phyloP scores from a whole-genome alignment of 1,139 yeast genomes.

The Scheffersomyces segobiensis region DNA sequence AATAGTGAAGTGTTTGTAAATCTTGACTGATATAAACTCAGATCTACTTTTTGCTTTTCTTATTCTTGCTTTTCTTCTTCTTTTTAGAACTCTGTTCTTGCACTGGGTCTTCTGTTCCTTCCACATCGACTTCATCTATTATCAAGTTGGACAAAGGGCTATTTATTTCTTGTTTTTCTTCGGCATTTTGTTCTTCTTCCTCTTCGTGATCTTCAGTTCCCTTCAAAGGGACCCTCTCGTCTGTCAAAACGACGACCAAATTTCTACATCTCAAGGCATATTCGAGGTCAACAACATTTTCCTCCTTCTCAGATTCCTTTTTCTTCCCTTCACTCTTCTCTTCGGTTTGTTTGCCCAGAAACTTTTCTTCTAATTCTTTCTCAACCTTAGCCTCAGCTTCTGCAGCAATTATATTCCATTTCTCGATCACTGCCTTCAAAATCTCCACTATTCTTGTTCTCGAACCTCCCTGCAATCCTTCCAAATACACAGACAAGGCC shows the following conservation, averaged over 20 bases:
- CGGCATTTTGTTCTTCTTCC: conserved; percentile 6
- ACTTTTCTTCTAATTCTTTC: conserved; percentile 29
- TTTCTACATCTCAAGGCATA: conserved; percentile 48
- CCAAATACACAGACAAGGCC: conserved; percentile 58
- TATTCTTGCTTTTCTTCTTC: conserved; percentile 10
- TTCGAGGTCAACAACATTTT: conserved; percentile 24
- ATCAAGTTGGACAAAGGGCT: conserved; percentile 10
- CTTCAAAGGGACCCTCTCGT: conserved; percentile 32
- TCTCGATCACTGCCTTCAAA: conserved; percentile 44
- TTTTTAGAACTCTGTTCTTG: conserved; percentile 10
- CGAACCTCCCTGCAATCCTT: conserved; percentile 75
- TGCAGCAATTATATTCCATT: conserved; percentile 59
- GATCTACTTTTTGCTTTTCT: conserved; percentile 12
- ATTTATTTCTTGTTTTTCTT: conserved; percentile 6
- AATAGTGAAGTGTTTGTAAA: neutral
- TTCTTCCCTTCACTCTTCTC: conserved; percentile 4
- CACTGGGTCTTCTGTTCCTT: conserved; percentile 8
- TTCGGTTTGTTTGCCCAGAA: conserved; percentile 12
- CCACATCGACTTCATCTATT: conserved; percentile 16
- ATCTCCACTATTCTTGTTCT: conserved; percentile 57
- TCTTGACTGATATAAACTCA: neutral
- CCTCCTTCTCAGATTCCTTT: conserved; percentile 13
- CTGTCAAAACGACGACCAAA: conserved; percentile 36
- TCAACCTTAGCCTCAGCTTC: conserved; percentile 41
- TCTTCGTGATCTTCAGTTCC: conserved; percentile 29